Base-by-base conservation (phyloP, 345 rosid species). In the Acer saccharum region DNA sequence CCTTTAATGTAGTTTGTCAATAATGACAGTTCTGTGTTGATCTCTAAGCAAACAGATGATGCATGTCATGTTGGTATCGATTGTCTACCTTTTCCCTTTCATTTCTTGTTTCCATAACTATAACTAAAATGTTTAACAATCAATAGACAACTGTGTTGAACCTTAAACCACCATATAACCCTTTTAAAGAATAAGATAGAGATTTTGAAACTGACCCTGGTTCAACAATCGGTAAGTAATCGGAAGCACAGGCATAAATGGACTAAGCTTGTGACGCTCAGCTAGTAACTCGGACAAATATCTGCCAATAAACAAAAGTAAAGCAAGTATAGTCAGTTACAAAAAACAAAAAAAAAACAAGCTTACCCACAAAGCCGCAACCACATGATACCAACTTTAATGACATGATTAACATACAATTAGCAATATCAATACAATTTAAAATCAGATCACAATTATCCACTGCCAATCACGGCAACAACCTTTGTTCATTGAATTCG, bases 271-370 rank as follows among this genome's bases (percentile, higher is more conserved):
- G 75, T 81, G 86, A 58, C 92, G 93, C 89, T 93, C 98, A 21
- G 82, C 96, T 39, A 91, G 78, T 76, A 95, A 84, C 82, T 91
- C 98, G 0, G 89, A 81, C 29, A 95, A 89, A 86, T 95, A 95
- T 80, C 97, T 95, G 89, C 71, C 72, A 77, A 79, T 46, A 25
- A 29, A 20, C 41, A 71, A 72, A 54, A 72, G 57, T 17, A 72
- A 44, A 75, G 41, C 72, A 69, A 72, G 57, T 32, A 13, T 14
- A 43, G 57, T 65, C 32, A 77, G 54, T 46, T 12, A 64, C 25
- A 20, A n/a, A 67, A 69, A 76, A 23, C 48, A 76, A 29, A 5
- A 50, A 73, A 3, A 32, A 32, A 4, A 0, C 4, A 32, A 32
- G 35, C 35, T 35, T 35, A 35, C 39, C 6, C 39, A 35, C 39